phyloP scores from a whole-genome alignment of 257 asterid species.

The Solanum raphanifolium region DNA sequence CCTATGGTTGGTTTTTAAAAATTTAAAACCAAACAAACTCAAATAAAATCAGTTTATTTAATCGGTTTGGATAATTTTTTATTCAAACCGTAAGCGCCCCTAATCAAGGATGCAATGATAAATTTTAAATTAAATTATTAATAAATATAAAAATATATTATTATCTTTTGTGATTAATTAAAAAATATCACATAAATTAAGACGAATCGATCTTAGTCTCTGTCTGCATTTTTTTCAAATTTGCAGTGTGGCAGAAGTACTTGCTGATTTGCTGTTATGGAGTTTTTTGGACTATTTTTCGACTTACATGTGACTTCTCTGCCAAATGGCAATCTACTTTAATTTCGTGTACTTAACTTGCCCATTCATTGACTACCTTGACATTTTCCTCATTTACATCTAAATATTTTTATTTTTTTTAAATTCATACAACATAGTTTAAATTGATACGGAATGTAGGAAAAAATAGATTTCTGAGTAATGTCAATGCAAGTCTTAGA shows the following conservation, averaged over 20 bases:
- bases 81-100: too few species aligned
- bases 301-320: not conserved
- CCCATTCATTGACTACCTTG: not conserved
- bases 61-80: too few species aligned
- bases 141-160: too few species aligned
- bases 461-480: not conserved
- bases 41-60: too few species aligned
- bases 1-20: too few species aligned
- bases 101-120: too few species aligned
- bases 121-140: too few species aligned
- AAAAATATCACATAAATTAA: not conserved
- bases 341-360: not conserved
- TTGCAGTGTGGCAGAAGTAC: not conserved
- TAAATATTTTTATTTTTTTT: not conserved
- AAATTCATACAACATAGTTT: not conserved
- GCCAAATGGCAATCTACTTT: not conserved
- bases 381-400: not conserved
- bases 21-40: too few species aligned
- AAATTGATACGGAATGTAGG: not conserved
- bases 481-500: not conserved
- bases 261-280: not conserved
- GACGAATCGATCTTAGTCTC: not conserved
- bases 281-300: not conserved
- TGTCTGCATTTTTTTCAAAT: not conserved
- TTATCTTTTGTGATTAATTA: too few species aligned